phyloP scores from a whole-genome alignment of 352 stramenopile genomes.

The Paralagenidium karlingii region DNA sequence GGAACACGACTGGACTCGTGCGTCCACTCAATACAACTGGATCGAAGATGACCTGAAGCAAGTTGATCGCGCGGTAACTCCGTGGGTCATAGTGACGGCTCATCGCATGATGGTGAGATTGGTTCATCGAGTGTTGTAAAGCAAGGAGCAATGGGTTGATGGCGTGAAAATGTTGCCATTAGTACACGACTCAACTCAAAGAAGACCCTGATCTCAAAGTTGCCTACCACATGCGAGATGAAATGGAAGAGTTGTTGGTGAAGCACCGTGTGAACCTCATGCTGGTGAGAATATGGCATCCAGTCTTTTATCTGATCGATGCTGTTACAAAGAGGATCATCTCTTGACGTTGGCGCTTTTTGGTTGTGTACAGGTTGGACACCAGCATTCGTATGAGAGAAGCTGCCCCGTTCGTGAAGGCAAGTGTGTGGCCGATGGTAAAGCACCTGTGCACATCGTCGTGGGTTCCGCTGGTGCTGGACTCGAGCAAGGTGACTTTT shows the following conservation, averaged over 20 bases:
- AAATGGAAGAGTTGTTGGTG: conserved; percentile 85
- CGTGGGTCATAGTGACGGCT: conserved; percentile 87
- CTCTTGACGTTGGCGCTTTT: no score
- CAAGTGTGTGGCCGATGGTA: conserved; percentile 52
- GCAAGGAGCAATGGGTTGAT: conserved; percentile 1
- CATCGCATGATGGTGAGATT: conserved; percentile 91
- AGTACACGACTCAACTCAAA: conserved; percentile 69
- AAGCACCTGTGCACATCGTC: conserved; percentile 78
- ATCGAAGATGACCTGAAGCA: conserved; percentile 69
- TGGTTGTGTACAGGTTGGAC: no score
- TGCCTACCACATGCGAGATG: conserved; percentile 60
- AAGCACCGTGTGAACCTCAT: conserved; percentile 85
- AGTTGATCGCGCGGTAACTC: conserved; percentile 76
- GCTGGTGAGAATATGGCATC: no score
- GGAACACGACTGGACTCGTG: conserved; percentile 82
- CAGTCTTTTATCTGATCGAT: not conserved
- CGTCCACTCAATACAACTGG: conserved; percentile 84
- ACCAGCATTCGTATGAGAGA: conserved; percentile 89
- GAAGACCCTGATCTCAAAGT: conserved; percentile 59
- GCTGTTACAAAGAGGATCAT: not conserved
- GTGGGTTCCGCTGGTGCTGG: conserved; percentile 73
- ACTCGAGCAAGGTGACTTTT: conserved; percentile 54
- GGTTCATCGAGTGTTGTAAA: not conserved
- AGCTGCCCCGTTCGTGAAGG: conserved; percentile 71
- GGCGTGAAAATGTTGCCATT: conserved; percentile 3